Evolutionary conservation across 176 grass and related monocot species (phyloP).

Genomic region (Oryza brachyantha): DNA sequence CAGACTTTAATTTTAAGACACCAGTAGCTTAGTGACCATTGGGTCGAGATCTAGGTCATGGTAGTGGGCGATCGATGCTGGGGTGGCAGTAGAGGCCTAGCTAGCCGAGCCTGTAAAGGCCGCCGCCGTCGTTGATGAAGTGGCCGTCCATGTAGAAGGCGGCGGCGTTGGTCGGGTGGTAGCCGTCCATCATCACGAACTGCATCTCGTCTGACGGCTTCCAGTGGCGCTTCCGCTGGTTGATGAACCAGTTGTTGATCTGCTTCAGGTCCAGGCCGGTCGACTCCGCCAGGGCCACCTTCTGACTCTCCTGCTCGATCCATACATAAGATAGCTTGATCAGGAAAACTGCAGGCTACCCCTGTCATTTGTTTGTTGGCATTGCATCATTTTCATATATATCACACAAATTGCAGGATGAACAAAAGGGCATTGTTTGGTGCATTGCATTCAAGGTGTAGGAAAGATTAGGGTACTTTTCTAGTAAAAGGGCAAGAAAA

Average conservation of each 20-base stretch:
- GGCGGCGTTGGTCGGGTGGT: conserved; percentile 45
- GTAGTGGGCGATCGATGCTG: neutral
- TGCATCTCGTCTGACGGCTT: conserved; percentile 94
- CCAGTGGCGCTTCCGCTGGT: conserved; percentile 98
- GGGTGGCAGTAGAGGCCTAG: too few species aligned
- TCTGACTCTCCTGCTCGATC: conserved; percentile 71
- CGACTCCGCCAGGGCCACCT: conserved; percentile 70
- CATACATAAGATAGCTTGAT: neutral
- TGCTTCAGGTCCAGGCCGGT: conserved; percentile 91
- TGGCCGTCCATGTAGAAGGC: conserved; percentile 83
- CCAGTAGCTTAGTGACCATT: neutral
- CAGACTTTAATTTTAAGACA: neutral
- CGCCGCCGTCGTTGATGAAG: conserved; percentile 55
- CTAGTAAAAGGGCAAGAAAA: neutral
- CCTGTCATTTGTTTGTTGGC: neutral
- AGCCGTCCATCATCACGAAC: conserved; percentile 86
- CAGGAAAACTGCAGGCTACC: neutral
- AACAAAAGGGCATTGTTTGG: neutral
- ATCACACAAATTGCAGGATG: neutral
- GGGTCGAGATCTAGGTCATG: conserved; percentile 1
- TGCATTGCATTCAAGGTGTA: neutral
- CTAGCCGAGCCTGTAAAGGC: conserved; percentile 59
- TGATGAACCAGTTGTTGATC: conserved; percentile 99
- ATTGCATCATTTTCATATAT: neutral
- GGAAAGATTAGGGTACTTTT: too few species aligned